Evolutionary conservation across 164 flowering plant genomes (phyloP), one percentile per base, ranked within the genome.

Genomic region (Hamamelis virginiana): DNA sequence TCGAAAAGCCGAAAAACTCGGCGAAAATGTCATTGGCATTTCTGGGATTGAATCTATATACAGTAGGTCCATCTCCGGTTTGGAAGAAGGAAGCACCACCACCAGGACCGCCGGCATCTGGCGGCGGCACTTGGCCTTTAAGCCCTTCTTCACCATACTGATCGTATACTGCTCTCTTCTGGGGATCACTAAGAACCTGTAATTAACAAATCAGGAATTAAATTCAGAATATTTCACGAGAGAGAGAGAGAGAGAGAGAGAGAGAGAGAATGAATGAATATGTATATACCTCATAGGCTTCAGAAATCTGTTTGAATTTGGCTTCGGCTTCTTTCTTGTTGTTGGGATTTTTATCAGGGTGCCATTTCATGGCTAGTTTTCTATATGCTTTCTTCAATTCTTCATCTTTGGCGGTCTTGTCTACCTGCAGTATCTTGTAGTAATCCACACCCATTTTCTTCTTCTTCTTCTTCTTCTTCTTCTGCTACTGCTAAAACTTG

Each of bases 221-320:
- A 8, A n/a, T 23, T 16, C 22, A n/a, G n/a, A n/a, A n/a, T n/a
- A n/a, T n/a, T n/a, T n/a, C n/a, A n/a, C n/a, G 26, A 45, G 38
- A 65, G 21, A 44, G 6, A 56, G 27, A 55, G 25, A 57, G 44
- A 26, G 13, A 5, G 26, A 45, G 38, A 65, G 21, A 44, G 6
- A 56, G 27, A 55, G 25, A 57, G 44, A 26, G 13, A 5, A 21
- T n/a, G 53, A 33, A 12, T 0, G 5, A 9, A 38, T 13, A 45
- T 11, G n/a, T 3, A 52, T 1, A 16, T 65, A 84, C 86, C 70
- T 82, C 88, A 60, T 84, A 84, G 13, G 88, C 88, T 69, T 82
- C 88, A 22, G 88, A 84, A 72, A 84, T 82, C 76, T 84, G 80
- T 59, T 84, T 84, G 78, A 84, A 84, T 67, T 84, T 84, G 59